Evolutionary conservation across 345 rosid genomes (phyloP).

Genomic region (Trapa incisa): DNA sequence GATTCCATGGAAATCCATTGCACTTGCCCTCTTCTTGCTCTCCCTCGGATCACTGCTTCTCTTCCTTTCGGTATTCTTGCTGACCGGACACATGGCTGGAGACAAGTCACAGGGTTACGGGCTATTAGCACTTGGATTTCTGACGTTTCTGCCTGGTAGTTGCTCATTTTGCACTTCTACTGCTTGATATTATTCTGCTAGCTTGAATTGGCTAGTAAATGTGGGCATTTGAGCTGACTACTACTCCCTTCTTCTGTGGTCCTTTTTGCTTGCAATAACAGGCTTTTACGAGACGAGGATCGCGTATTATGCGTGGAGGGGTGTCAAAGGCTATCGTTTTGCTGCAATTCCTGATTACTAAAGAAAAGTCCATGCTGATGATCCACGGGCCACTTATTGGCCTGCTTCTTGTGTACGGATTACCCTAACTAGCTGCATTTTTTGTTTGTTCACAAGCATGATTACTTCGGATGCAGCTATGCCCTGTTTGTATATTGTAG

Average conservation of each 20-base stretch:
- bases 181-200: not conserved
- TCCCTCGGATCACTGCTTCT: constrained; percentile 59
- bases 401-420: too few species aligned
- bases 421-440: too few species aligned
- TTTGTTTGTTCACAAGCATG: not conserved
- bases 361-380: not conserved
- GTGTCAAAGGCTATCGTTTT: constrained; percentile 65
- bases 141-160: constrained; percentile 79
- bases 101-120: constrained; percentile 74
- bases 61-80: constrained; percentile 52
- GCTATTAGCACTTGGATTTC: constrained; percentile 59
- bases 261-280: constrained; percentile 17
- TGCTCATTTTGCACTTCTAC: not conserved
- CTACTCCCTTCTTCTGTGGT: not conserved
- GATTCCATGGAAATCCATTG: constrained; percentile 79
- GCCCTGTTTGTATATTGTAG: too few species aligned
- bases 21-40: constrained; percentile 56
- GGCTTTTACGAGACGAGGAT: constrained; percentile 82
- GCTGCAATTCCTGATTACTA: constrained; percentile 71
- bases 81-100: constrained; percentile 83
- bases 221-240: not conserved
- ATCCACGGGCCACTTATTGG: too few species aligned
- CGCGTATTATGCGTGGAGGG: constrained; percentile 91
- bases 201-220: not conserved
- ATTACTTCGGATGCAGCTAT: too few species aligned